A percentile compares a stretch with the other conserved stretches of the same genome.
Conservation (phyloP, 306 rosid genomes). For the Citrullus mucosospermus region DNA sequence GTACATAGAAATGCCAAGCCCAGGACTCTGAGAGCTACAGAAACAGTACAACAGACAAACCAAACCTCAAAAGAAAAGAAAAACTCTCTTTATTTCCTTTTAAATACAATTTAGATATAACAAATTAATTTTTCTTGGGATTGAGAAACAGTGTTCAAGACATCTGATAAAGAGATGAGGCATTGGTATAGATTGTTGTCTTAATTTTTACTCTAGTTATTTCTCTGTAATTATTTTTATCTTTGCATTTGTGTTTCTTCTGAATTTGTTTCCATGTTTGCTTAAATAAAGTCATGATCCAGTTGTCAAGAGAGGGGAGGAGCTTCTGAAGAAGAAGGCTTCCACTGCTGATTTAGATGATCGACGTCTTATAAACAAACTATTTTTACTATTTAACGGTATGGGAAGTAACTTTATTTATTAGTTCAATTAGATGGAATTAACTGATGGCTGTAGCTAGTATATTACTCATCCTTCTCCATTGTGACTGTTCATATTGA, state of each 20-base stretch:
- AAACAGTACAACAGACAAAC: neutral
- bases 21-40: neutral
- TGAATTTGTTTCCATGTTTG: conserved; percentile 18
- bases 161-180: neutral
- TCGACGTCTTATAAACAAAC: conserved; percentile 52
- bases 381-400: conserved; percentile 77
- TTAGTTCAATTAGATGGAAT: neutral
- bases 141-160: neutral
- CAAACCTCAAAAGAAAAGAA: neutral
- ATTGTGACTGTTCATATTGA: neutral
- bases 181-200: neutral
- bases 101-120: neutral
- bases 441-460: neutral
- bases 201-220: conserved; percentile 6
- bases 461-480: conserved; percentile 1
- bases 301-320: conserved; percentile 87
- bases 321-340: conserved; percentile 91
- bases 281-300: conserved; percentile 75
- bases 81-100: neutral
- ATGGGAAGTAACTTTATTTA: conserved; percentile 18
- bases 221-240: neutral
- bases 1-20: neutral
- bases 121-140: neutral
- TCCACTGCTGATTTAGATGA: conserved; percentile 69
- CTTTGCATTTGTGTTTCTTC: conserved; percentile 19